Base-by-base conservation (phyloP, 352 stramenopile genomes). In the Vaucheria bursata region DNA sequence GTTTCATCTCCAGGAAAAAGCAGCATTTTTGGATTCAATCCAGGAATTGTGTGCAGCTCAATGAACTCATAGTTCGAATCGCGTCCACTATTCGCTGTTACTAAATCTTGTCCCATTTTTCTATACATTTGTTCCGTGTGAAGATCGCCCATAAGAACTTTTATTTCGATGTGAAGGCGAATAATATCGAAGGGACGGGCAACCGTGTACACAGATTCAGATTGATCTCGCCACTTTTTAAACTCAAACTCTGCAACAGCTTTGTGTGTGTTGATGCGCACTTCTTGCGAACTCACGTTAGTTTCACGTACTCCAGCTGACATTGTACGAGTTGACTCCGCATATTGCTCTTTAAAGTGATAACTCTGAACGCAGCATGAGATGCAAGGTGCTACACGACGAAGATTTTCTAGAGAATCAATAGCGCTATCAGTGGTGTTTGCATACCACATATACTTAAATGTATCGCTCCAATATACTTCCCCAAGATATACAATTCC, bases 381-480 rank as follows among this genome's bases (percentile, higher is more conserved):
- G 29, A 69, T 38, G 5, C 12, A 6, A 18, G 59, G 59, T 18
- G 59, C 5, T 29, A 69, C 59, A 69, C 59, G 29, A 6, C 33
- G 59, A 6, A 69, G 34, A 34, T 6, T 29, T 8, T 8, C 8
- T 29, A 69, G 59, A 6, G 29, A 6, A 34, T 69, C 59, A 18
- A 69, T 4, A 34, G 29, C 59, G 59, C 59, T 38, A 8, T 38
- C 4, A 34, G 4, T 38, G 5, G 5, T 38, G 29, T 18, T 29
- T 8, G 59, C 59, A 69, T 69, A 8, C 59, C 59, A 38, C 59
- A 69, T 6, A 38, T 69, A 69, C 29, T 69, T 38, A 18, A 69
- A 38, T 8, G 59, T 12, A 5, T 34, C 29, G 59, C 59, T 69
- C 8, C 4, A 4, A 38, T 34, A 38, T 4, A 29, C 59, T 38